phyloP scores from a whole-genome alignment of 139 green algal genomes.

The Nannochloris sp. region DNA sequence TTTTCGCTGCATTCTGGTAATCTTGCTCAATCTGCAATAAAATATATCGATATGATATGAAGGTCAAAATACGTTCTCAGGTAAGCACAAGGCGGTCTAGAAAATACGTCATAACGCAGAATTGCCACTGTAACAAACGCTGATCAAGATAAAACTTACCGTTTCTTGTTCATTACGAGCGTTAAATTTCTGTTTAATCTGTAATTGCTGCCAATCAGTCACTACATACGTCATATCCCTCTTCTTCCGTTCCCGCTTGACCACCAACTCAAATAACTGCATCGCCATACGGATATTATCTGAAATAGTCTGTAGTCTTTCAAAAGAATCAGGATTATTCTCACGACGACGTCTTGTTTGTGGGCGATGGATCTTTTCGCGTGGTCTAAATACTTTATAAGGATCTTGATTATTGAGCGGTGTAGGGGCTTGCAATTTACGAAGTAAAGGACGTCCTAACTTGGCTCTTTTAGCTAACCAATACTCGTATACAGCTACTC shows the following conservation, averaged over 20 bases:
- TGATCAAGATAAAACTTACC: too few species aligned
- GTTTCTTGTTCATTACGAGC: slow-evolving; percentile 18
- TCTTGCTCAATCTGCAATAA: slow-evolving; percentile 29
- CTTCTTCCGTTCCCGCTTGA: slow-evolving; percentile 67
- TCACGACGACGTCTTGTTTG: slow-evolving; percentile 78
- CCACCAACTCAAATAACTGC: slow-evolving; percentile 53
- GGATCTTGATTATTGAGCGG: slow-evolving; percentile 80
- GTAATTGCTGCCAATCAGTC: slow-evolving; percentile 51
- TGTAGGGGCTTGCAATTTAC: slow-evolving; percentile 73
- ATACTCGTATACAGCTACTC: slow-evolving; percentile 81
- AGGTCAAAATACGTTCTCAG: too few species aligned
- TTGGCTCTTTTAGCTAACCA: slow-evolving; percentile 77
- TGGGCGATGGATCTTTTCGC: slow-evolving; percentile 80
- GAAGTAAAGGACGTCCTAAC: slow-evolving; percentile 75
- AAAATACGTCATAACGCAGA: neutral
- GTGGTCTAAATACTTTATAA: slow-evolving; percentile 90
- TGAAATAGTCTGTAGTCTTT: slow-evolving; percentile 69
- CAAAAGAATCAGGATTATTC: slow-evolving; percentile 68
- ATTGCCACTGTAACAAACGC: too few species aligned
- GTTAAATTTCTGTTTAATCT: slow-evolving; percentile 50
- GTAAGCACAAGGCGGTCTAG: too few species aligned
- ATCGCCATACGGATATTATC: slow-evolving; percentile 56
- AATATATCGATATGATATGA: neutral
- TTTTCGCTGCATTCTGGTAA: slow-evolving; percentile 24
- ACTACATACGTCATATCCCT: slow-evolving; percentile 50